phyloP scores from a whole-genome alignment of 148 eudicot genomes.

The Pharnaceum exiguum region DNA sequence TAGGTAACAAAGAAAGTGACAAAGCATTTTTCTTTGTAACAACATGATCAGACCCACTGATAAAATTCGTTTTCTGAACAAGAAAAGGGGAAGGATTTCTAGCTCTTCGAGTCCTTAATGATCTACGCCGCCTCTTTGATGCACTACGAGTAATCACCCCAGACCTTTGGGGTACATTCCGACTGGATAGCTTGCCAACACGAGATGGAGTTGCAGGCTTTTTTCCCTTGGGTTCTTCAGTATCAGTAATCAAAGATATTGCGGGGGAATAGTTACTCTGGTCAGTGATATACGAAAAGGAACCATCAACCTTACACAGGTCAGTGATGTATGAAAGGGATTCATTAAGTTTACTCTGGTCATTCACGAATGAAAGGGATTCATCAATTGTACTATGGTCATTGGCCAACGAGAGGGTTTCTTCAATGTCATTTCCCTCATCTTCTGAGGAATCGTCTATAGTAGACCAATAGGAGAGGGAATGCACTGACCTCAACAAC shows the following conservation, averaged over 20 bases:
- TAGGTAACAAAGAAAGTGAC: slow-evolving; percentile 11
- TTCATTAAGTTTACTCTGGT: no score
- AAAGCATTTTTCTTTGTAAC: slow-evolving; percentile 19
- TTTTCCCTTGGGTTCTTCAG: slow-evolving; percentile 16
- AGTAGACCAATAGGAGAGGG: slow-evolving; percentile 18
- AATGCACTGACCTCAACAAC: slow-evolving; percentile 37
- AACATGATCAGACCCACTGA: slow-evolving; percentile 20
- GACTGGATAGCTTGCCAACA: slow-evolving; percentile 21
- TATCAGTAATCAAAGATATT: slow-evolving; percentile 7
- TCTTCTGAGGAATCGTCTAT: slow-evolving; percentile 4
- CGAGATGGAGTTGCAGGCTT: slow-evolving; percentile 16
- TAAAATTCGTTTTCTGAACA: slow-evolving; percentile 31
- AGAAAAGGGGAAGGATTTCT: slow-evolving; percentile 38
- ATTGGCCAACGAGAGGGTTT: slow-evolving; percentile 5
- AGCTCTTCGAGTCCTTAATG: slow-evolving; percentile 53
- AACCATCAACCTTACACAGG: no score
- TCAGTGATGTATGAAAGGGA: no score
- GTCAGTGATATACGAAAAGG: slow-evolving; percentile 8
- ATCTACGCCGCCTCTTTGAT: slow-evolving; percentile 60
- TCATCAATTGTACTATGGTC: slow-evolving; percentile 15
- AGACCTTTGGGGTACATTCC: slow-evolving; percentile 30
- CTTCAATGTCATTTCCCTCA: slow-evolving; percentile 17
- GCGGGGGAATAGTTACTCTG: slow-evolving; percentile 4
- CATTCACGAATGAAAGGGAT: no score
- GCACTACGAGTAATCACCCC: slow-evolving; percentile 34